A percentile compares a stretch with the other conserved stretches of the same genome.
Evolutionary conservation across 1,139 yeast species (phyloP).

Genomic region (Pichia sp.): DNA sequence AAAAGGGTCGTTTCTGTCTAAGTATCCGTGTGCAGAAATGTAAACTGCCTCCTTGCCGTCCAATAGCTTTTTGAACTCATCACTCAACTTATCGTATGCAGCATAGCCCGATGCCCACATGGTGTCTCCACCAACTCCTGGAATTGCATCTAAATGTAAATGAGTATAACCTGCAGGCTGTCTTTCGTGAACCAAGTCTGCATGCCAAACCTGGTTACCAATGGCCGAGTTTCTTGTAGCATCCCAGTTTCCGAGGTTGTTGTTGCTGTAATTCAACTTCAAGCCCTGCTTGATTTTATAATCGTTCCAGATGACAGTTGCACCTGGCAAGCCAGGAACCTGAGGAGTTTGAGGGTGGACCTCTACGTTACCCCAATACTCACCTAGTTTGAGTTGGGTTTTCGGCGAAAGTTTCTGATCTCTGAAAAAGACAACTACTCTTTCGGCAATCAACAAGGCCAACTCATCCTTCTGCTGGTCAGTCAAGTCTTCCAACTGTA

Average conservation of each 20-base stretch:
- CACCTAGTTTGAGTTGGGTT: constrained; percentile 42
- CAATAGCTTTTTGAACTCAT: constrained; percentile 43
- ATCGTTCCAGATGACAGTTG: constrained; percentile 48
- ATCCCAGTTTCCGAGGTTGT: constrained; percentile 25
- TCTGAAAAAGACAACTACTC: constrained; percentile 47
- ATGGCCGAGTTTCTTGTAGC: constrained; percentile 19
- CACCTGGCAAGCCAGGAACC: constrained; percentile 37
- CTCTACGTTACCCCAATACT: constrained; percentile 45
- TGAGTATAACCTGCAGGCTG: constrained; percentile 50
- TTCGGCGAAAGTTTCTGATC: constrained; percentile 45
- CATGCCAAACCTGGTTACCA: constrained; percentile 37
- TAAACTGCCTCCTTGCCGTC: constrained; percentile 45
- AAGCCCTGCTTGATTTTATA: constrained; percentile 21
- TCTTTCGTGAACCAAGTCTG: constrained; percentile 45
- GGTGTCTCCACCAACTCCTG: constrained; percentile 48
- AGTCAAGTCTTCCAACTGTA: constrained; percentile 45
- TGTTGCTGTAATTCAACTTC: constrained; percentile 18
- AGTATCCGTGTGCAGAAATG: background rate
- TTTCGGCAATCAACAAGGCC: constrained; percentile 46
- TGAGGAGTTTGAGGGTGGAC: constrained; percentile 45
- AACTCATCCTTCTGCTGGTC: constrained; percentile 52
- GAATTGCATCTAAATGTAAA: constrained; percentile 44
- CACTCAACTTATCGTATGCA: constrained; percentile 44
- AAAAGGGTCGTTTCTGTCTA: constrained; percentile 1
- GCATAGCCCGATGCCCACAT: constrained; percentile 48